Conservation (phyloP, 2,329 filamentous ascomycete species). For the Clarireedia sp. region DNA sequence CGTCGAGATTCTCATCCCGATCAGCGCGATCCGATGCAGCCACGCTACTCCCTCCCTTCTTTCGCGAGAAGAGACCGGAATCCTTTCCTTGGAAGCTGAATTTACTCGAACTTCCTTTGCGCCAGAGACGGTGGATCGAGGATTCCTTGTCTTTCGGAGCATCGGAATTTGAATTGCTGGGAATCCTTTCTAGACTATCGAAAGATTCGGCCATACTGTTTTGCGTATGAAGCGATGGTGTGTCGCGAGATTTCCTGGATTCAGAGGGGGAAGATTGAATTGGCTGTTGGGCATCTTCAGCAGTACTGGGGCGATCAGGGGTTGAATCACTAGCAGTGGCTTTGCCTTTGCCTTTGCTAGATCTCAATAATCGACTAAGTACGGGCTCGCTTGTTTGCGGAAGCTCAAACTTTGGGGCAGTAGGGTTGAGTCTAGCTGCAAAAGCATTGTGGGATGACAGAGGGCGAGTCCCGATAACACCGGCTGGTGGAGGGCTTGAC, state of each 20-base stretch:
- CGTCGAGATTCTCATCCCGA: constrained; percentile 48
- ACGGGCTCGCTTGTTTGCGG: constrained; percentile 43
- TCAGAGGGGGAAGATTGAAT: constrained; percentile 41
- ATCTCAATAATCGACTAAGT: constrained; percentile 45
- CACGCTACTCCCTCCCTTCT: constrained; percentile 49
- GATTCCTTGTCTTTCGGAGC: constrained; percentile 38
- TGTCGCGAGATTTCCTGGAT: constrained; percentile 48
- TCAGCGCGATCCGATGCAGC: constrained; percentile 49
- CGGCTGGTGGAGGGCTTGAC: constrained; percentile 45
- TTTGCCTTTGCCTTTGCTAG: constrained; percentile 33
- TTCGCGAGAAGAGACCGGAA: constrained; percentile 40
- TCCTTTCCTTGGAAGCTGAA: constrained; percentile 51
- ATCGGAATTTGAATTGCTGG: constrained; percentile 52
- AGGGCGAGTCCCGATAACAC: constrained; percentile 75
- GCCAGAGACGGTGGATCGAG: constrained; percentile 48
- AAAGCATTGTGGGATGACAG: constrained; percentile 38
- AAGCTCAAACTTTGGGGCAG: constrained; percentile 75
- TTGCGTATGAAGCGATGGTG: constrained; percentile 49
- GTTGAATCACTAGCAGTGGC: constrained; percentile 32
- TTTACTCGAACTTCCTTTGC: constrained; percentile 59
- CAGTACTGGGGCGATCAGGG: constrained; percentile 28
- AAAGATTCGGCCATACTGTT: constrained; percentile 46
- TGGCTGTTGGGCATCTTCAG: constrained; percentile 14
- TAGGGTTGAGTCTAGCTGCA: constrained; percentile 68
- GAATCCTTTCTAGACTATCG: constrained; percentile 41